A percentile compares a stretch with the other conserved stretches of the same genome.
These are phyloP conservation scores for Rhizopogon salebrosus DNA, from an alignment of 768 basidiomycete genomes.

Conservation along the genomic window DNA sequence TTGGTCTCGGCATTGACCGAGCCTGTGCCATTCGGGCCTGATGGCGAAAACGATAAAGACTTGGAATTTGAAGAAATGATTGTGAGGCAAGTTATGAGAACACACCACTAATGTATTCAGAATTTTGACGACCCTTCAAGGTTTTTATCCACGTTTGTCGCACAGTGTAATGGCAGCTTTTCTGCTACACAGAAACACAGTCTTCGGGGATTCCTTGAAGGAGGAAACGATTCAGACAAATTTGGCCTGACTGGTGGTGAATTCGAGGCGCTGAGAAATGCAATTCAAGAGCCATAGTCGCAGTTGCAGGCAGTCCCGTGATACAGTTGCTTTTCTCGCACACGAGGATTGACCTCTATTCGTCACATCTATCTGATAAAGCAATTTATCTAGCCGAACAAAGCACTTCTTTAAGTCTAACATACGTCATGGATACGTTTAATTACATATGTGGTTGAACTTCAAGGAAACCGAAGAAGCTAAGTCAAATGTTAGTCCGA, in stretches of 20 bases:
- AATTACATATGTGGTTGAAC: constrained; percentile 14
- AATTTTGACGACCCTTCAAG: constrained; percentile 22
- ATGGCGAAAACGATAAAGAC: constrained; percentile 63
- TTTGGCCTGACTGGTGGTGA: constrained; percentile 27
- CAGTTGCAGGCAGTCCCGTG: too few relatives aligned
- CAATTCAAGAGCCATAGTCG: background rate
- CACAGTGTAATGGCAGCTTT: constrained; percentile 33
- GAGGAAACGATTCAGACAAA: constrained; percentile 11
- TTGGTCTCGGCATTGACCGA: constrained; percentile 47
- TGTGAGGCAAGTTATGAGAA: constrained; percentile 36
- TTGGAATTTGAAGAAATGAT: constrained; percentile 63
- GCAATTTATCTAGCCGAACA: constrained; percentile 22
- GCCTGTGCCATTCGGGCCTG: constrained; percentile 60
- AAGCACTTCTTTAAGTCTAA: background rate
- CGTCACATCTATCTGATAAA: constrained; percentile 10
- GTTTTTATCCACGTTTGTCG: constrained; percentile 47
- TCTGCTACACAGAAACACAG: constrained; percentile 24
- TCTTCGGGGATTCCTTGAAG: constrained; percentile 24
- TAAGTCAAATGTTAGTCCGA: background rate
- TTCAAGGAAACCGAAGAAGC: background rate
- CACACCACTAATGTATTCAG: background rate
- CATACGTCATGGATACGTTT: constrained; percentile 21
- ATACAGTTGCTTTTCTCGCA: too few relatives aligned
- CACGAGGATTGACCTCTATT: too few relatives aligned
- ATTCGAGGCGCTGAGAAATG: constrained; percentile 15